phyloP scores from a whole-genome alignment of 2,329 filamentous ascomycete species.

The Cercospora zeina region DNA sequence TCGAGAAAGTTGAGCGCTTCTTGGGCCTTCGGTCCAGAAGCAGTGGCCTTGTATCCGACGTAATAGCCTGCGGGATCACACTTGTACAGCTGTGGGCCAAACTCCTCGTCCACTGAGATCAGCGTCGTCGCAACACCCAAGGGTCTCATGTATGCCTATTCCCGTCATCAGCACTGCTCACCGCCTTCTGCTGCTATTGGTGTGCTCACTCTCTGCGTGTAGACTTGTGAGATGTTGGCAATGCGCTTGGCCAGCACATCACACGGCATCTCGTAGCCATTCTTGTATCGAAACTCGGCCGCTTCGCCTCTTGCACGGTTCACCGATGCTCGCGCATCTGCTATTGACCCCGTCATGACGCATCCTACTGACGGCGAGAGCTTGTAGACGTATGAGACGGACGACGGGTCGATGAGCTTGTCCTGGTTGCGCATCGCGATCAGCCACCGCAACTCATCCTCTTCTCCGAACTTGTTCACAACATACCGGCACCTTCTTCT shows the following conservation, averaged over 20 bases:
- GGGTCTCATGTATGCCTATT: constrained; percentile 92
- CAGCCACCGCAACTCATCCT: constrained; percentile 21
- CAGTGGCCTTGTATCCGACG: constrained; percentile 96
- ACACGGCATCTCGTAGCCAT: constrained; percentile 98
- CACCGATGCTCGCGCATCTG: constrained; percentile 90
- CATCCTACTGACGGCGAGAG: constrained; percentile 95
- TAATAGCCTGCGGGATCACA: constrained; percentile 98
- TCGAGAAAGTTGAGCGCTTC: constrained; percentile 97
- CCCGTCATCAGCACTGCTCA: constrained; percentile 38
- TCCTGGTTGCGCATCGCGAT: constrained; percentile 61
- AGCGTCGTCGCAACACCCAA: constrained; percentile 93
- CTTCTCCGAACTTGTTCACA: not conserved
- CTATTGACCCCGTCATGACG: constrained; percentile 98
- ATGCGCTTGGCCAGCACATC: constrained; percentile 94
- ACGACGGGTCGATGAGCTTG: constrained; percentile 96
- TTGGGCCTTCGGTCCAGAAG: constrained; percentile 96
- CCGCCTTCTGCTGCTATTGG: not conserved
- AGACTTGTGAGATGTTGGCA: constrained; percentile 99
- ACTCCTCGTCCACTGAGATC: constrained; percentile 89
- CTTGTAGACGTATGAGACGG: constrained; percentile 96
- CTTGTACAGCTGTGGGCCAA: constrained; percentile 94
- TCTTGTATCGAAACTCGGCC: constrained; percentile 98
- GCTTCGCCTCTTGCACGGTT: constrained; percentile 92
- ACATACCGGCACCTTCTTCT: constrained; percentile 98
- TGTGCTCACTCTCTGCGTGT: constrained; percentile 81